phyloP scores from a whole-genome alignment of 192 early-diverging fungal species.

The Hyaloraphidium curvatum region DNA sequence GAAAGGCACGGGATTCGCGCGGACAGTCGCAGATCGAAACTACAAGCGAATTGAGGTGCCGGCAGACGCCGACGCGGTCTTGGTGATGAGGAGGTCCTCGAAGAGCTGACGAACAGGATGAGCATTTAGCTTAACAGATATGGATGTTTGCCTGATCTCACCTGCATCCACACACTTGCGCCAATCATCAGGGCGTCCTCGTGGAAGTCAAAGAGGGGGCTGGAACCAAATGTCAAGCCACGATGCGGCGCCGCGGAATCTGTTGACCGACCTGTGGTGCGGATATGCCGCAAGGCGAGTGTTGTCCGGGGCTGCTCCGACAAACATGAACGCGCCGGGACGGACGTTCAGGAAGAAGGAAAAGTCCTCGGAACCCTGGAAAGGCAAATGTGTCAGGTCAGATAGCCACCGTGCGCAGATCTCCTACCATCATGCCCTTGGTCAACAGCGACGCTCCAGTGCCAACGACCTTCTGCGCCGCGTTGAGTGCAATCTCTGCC shows the following conservation, averaged over 20 bases:
- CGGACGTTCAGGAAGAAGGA: background rate
- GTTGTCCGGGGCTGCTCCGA: background rate
- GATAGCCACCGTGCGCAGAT: no score
- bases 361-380: background rate
- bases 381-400: no score
- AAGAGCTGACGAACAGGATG: background rate
- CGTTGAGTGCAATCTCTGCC: background rate
- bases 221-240: background rate
- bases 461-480: background rate
- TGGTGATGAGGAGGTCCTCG: background rate
- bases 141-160: background rate
- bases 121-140: background rate
- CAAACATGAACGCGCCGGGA: background rate
- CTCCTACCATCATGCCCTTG: background rate
- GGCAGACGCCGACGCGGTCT: no score
- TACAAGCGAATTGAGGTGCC: no score
- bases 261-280: background rate
- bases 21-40: no score
- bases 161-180: background rate
- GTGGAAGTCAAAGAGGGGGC: background rate
- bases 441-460: background rate
- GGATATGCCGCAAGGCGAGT: background rate
- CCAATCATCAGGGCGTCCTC: background rate
- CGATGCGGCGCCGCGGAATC: background rate
- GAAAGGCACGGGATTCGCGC: no score